Evolutionary conservation across 345 rosid species (phyloP).

Genomic region (Atalantia buxifolia): DNA sequence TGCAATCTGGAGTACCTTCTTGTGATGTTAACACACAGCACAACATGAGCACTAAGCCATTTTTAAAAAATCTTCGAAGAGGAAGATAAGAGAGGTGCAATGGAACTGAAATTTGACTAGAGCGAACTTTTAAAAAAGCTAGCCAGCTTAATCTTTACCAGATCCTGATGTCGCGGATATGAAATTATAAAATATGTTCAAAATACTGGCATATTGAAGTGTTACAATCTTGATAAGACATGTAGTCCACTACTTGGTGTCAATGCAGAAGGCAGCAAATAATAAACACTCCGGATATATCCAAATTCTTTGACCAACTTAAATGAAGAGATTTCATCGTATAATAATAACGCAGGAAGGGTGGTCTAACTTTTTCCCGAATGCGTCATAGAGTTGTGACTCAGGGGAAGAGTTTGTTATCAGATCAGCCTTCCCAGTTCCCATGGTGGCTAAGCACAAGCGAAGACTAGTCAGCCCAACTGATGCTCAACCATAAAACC

Average conservation of each 20-base stretch:
- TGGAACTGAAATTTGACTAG: neutral
- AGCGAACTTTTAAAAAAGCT: conserved; percentile 1
- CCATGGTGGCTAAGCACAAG: neutral
- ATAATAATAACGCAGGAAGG: no score
- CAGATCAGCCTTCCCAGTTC: neutral
- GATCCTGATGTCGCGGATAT: conserved; percentile 7
- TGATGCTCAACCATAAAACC: neutral
- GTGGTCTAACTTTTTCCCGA: no score
- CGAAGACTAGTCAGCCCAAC: neutral
- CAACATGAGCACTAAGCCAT: conserved; percentile 1
- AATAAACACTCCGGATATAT: neutral
- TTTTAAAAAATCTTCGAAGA: neutral
- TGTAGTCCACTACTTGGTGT: conserved; percentile 25
- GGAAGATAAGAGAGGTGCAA: neutral
- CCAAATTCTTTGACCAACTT: neutral
- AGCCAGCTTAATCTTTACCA: neutral
- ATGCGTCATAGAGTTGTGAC: neutral
- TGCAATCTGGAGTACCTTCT: neutral
- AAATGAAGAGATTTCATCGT: neutral
- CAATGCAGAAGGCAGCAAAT: neutral
- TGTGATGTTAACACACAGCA: neutral
- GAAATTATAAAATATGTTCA: conserved; percentile 3
- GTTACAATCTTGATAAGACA: conserved; percentile 10
- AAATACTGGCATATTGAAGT: conserved; percentile 20
- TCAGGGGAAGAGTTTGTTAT: neutral